Conservation (phyloP, 1,139 yeast genomes). For the Sugiyamaella japonica region DNA sequence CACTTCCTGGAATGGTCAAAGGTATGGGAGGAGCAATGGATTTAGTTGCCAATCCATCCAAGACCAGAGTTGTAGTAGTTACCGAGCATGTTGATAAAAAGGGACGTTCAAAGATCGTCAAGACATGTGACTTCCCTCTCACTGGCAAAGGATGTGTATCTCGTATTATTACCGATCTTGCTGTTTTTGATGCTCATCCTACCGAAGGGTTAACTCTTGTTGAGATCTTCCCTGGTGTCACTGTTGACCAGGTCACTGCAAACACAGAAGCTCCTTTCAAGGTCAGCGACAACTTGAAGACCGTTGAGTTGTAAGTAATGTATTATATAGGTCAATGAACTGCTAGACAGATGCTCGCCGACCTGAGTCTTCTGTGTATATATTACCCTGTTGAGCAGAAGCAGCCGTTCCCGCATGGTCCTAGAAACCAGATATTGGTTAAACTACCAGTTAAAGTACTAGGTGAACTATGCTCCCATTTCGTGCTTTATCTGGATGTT, state of each 20-base stretch:
- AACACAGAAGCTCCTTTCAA: constrained; percentile 48
- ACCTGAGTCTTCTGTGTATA: too few relatives aligned
- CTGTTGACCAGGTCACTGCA: constrained; percentile 45
- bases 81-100: constrained; percentile 52
- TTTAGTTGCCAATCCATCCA: constrained; percentile 49
- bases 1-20: constrained; percentile 51
- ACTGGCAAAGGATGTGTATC: constrained; percentile 51
- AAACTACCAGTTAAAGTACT: too few relatives aligned
- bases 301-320: constrained; percentile 14
- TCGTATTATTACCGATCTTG: constrained; percentile 51
- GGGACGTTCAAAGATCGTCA: constrained; percentile 50
- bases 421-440: too few relatives aligned
- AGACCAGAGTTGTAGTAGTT: constrained; percentile 50
- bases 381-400: too few relatives aligned
- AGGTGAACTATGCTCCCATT: too few relatives aligned
- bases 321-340: background rate
- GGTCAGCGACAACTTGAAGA: constrained; percentile 38
- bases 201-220: constrained; percentile 45
- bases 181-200: constrained; percentile 49
- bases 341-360: too few relatives aligned
- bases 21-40: constrained; percentile 65
- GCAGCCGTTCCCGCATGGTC: too few relatives aligned
- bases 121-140: constrained; percentile 48
- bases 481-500: too few relatives aligned
- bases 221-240: constrained; percentile 45